Percentiles rank a stretch among this genome's conserved stretches.
These are phyloP conservation scores for Calocybe gangraenosa DNA, from an alignment of 768 basidiomycete genomes.

Conservation along the genomic window DNA sequence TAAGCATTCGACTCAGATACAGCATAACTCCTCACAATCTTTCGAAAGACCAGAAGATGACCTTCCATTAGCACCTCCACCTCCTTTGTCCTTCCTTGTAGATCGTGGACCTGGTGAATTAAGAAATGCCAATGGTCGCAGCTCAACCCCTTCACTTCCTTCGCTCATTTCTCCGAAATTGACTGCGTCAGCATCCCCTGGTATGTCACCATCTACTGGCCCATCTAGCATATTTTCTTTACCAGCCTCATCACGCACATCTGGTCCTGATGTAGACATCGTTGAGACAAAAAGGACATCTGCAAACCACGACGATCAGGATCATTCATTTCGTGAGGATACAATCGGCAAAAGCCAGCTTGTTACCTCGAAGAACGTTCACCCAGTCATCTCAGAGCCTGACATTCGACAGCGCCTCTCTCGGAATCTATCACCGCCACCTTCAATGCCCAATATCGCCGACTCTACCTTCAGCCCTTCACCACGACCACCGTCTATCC, in stretches of 20 bases:
- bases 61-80: slow-evolving; percentile 82
- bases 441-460: slow-evolving; percentile 18
- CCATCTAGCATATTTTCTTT: slow-evolving; percentile 74
- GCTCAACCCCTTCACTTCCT: slow-evolving; percentile 67
- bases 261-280: slow-evolving; percentile 52
- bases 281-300: slow-evolving; percentile 38
- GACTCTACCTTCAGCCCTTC: slow-evolving; percentile 10
- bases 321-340: slow-evolving; percentile 30
- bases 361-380: slow-evolving; percentile 34
- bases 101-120: slow-evolving; percentile 50
- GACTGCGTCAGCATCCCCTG: slow-evolving; percentile 44
- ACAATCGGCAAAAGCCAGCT: slow-evolving; percentile 26
- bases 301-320: slow-evolving; percentile 40
- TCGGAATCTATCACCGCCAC: slow-evolving; percentile 26
- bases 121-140: slow-evolving; percentile 36
- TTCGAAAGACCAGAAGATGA: slow-evolving; percentile 58
- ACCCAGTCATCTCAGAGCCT: slow-evolving; percentile 57
- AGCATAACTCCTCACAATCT: slow-evolving; percentile 32
- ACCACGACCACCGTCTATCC: slow-evolving; percentile 14
- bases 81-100: slow-evolving; percentile 86
- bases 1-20: slow-evolving; percentile 32
- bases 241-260: slow-evolving; percentile 67
- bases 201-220: slow-evolving; percentile 72
- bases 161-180: slow-evolving; percentile 55
- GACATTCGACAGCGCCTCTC: slow-evolving; percentile 50